Base-by-base conservation (phyloP, 495 filamentous ascomycete species). In the Rhypophila decipiens region DNA sequence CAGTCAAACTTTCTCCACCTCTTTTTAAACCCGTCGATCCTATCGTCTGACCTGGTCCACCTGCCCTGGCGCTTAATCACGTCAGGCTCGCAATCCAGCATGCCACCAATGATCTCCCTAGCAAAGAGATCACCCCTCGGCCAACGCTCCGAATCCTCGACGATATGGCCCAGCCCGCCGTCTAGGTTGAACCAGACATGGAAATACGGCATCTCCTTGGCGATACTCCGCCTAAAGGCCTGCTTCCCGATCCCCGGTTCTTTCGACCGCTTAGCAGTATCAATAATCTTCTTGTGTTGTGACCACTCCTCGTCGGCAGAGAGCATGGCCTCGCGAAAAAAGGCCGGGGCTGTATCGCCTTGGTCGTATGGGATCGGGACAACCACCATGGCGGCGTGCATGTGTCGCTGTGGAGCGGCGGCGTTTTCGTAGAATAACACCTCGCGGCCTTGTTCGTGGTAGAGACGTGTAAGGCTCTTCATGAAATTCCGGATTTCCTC, bases 401-500 rank as follows among this genome's bases (percentile, higher is more conserved):
- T 75, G 55, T 87, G 86, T 18, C 84, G 73, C 13, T 87, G 77
- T 5, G 86, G 87, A 2, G 82, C 77, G 5, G 89, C 90, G 9
- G 94, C 93, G 59, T 96, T 96, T 56, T 98, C 93, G 73, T 97
- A 97, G 72, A 98, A 98, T 42, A 98, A 72, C 2, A 97, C 94
- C 58, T 89, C 87, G 31, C 85, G 83, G 22, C 86, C 88, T 59
- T 93, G 89, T 22, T 88, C 83, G 67, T 90, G 86, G 64, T 97
- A 97, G 80, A 95, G 80, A 39, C 90, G 82, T 2, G 84, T 96
- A 24, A 98, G 77, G 59, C 79, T 86, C 70, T 98, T 98, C 90
- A 97, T 97, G 67, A 98, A 98, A 66, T 98, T 98, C 64, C 90
- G 84, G 33, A 98, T 87, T 61, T 98, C 93, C 56, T 98, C 93